Conservation (phyloP, 2,329 filamentous ascomycete species). For the Zymoseptoria brevis region DNA sequence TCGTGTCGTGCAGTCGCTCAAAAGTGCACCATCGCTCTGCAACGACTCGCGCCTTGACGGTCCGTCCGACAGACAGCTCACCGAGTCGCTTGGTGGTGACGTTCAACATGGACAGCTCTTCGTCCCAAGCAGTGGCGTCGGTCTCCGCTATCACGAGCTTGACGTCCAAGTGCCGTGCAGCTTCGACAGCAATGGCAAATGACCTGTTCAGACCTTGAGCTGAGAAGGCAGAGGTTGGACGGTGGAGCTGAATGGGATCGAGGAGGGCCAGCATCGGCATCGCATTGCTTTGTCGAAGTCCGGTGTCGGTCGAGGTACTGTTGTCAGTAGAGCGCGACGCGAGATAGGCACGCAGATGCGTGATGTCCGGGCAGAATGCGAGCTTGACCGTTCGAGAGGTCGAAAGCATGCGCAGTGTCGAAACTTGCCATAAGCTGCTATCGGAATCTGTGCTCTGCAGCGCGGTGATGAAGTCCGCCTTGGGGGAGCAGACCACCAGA, state of each 20-base stretch:
- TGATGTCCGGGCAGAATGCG: slow-evolving; percentile 66
- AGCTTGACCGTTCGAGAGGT: slow-evolving; percentile 61
- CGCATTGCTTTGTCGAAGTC: slow-evolving; percentile 5
- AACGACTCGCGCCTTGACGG: slow-evolving; percentile 35
- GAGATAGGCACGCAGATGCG: slow-evolving; percentile 70
- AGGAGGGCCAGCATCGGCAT: slow-evolving; percentile 53
- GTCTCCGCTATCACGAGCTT: slow-evolving; percentile 36
- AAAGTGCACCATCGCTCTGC: slow-evolving; percentile 40
- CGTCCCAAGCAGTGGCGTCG: slow-evolving; percentile 34
- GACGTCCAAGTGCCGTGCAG: slow-evolving; percentile 37
- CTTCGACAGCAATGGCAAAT: slow-evolving; percentile 55
- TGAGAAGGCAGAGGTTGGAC: slow-evolving; percentile 64
- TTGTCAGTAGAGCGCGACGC: slow-evolving; percentile 9
- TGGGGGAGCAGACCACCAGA: slow-evolving; percentile 62
- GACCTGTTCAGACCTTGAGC: slow-evolving; percentile 62
- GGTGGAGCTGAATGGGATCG: slow-evolving; percentile 58
- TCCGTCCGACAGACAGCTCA: slow-evolving; percentile 39
- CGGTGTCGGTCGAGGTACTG: slow-evolving; percentile 6
- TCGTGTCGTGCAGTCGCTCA: slow-evolving; percentile 5
- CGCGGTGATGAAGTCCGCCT: slow-evolving; percentile 55
- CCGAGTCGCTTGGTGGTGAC: slow-evolving; percentile 36
- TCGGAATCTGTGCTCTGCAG: slow-evolving; percentile 30
- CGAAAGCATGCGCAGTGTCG: slow-evolving; percentile 62
- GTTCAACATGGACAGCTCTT: slow-evolving; percentile 41
- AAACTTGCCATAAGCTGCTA: slow-evolving; percentile 18